Base-by-base conservation (phyloP, 495 filamentous ascomycete genomes). In the Aspergillus avenaceus region DNA sequence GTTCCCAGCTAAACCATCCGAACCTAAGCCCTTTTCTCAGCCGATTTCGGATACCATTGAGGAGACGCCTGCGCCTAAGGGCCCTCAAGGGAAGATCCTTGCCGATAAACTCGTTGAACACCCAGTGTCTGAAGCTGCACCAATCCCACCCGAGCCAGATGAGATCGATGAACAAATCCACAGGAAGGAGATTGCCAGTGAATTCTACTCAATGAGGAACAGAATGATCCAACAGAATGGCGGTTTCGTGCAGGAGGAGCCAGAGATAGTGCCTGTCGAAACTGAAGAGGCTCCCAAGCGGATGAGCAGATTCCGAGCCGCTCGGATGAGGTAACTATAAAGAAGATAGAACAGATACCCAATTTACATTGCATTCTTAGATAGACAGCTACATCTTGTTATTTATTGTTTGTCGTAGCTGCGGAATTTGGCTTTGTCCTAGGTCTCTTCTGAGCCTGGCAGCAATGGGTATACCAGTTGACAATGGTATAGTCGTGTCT, bases 281-380 rank as follows among this genome's bases (percentile, higher is more conserved):
- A 52, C 58, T n/a, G 83, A 85, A 47, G 79, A 86, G 9, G 79
- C 81, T 25, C 78, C 81, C 23, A 85, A 79, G 63, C 86, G 85
- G 54, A 71, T 96, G 50, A 97, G 92, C 75, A 79, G 87, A 52
- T 98, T 97, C 69, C 93, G 84, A 67, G 90, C 91, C 47, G 89
- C 93, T 5, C 81, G 89, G 43, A 63, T 96, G 62, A 75, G 72
- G 41, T 77, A 61, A 47, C 22, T 23, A 14, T 41, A 41, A 52
- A 32, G 4, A 46, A 67, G 54, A 54, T 56, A 23, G 28, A 41
- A 43, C 24, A 53, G 52, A 55, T 56, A 56, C 49, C 50, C 58
- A 41, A 28, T 42, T 19, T 45, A 34, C 5, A 45, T 31, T 19
- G 12, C 7, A 23, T 23, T 19, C n/a, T 27, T 13, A 41, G 5